Percentiles rank a stretch among this genome's conserved stretches.
Evolutionary conservation across 768 basidiomycete genomes (phyloP).

Genomic region (Inosperma sp.): DNA sequence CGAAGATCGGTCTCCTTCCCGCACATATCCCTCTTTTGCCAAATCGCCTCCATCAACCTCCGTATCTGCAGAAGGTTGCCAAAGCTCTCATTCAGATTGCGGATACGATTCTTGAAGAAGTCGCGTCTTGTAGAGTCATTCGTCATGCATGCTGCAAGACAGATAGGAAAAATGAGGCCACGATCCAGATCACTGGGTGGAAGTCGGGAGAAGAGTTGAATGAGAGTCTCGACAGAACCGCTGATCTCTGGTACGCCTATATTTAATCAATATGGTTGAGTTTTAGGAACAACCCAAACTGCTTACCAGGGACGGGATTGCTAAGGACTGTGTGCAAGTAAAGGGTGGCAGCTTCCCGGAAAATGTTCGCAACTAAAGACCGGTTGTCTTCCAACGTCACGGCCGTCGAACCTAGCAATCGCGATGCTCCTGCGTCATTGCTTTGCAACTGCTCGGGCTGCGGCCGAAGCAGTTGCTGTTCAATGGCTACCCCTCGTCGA

Average conservation of each 20-base stretch:
- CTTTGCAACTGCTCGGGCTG: slow-evolving; percentile 29
- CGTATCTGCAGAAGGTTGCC: slow-evolving; percentile 58
- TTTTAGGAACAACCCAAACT: background rate
- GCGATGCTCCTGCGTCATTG: slow-evolving; percentile 30
- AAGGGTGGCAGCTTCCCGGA: slow-evolving; percentile 59
- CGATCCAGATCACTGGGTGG: slow-evolving; percentile 60
- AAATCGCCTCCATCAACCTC: slow-evolving; percentile 61
- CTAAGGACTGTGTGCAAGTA: slow-evolving; percentile 70
- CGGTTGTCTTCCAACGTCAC: slow-evolving; percentile 43
- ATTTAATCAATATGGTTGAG: slow-evolving; percentile 8
- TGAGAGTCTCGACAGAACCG: slow-evolving; percentile 49
- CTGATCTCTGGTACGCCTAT: slow-evolving; percentile 70
- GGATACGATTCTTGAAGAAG: slow-evolving; percentile 54
- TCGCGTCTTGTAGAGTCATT: slow-evolving; percentile 57
- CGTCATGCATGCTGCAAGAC: slow-evolving; percentile 69
- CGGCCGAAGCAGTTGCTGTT: slow-evolving; percentile 54
- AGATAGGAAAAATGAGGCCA: slow-evolving; percentile 66
- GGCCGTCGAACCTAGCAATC: slow-evolving; percentile 27
- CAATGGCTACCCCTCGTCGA: slow-evolving; percentile 65
- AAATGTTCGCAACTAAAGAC: slow-evolving; percentile 48
- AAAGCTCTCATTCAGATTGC: slow-evolving; percentile 49
- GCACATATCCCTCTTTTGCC: slow-evolving; percentile 60
- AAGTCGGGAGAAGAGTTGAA: slow-evolving; percentile 50
- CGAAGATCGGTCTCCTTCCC: slow-evolving; percentile 56
- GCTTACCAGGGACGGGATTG: slow-evolving; percentile 63